Conservation (phyloP, 306 rosid species). For the Malus orientalis region DNA sequence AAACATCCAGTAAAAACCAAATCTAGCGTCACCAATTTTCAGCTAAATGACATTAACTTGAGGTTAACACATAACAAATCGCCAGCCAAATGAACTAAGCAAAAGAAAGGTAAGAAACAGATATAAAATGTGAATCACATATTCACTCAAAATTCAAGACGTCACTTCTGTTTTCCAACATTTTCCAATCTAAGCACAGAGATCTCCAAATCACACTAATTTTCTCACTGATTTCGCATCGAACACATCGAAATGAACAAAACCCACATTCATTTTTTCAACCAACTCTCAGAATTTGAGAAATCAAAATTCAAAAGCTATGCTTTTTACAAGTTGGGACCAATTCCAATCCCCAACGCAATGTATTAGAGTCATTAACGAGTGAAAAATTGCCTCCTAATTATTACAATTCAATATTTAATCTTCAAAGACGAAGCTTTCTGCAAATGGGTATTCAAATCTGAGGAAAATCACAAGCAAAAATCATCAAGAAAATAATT, state of each 20-base stretch:
- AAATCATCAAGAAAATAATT: not conserved
- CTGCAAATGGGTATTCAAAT: slow-evolving; percentile 10
- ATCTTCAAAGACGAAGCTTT: slow-evolving; percentile 10
- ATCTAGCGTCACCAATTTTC: not conserved
- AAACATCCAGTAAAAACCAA: not conserved
- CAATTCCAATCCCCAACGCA: slow-evolving; percentile 3
- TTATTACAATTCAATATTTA: not conserved
- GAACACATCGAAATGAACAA: slow-evolving; percentile 16
- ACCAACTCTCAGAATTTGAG: slow-evolving; percentile 1
- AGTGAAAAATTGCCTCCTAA: slow-evolving; percentile 8
- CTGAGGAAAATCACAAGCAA: slow-evolving; percentile 13
- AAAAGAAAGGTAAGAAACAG: not conserved
- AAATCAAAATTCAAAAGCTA: slow-evolving; percentile 23
- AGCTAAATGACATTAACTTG: not conserved
- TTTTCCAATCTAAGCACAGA: slow-evolving; percentile 9
- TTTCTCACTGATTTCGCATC: not conserved
- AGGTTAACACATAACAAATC: not conserved
- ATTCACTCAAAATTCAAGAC: not conserved
- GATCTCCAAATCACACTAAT: slow-evolving; percentile 20
- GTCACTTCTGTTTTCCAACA: slow-evolving; percentile 11
- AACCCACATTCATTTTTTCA: slow-evolving; percentile 1
- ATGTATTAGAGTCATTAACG: not conserved
- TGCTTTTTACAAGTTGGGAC: slow-evolving; percentile 1
- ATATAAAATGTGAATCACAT: not conserved
- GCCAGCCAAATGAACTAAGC: not conserved